Evolutionary conservation across 257 asterid genomes (phyloP).

Genomic region (Linderniella brevidens): DNA sequence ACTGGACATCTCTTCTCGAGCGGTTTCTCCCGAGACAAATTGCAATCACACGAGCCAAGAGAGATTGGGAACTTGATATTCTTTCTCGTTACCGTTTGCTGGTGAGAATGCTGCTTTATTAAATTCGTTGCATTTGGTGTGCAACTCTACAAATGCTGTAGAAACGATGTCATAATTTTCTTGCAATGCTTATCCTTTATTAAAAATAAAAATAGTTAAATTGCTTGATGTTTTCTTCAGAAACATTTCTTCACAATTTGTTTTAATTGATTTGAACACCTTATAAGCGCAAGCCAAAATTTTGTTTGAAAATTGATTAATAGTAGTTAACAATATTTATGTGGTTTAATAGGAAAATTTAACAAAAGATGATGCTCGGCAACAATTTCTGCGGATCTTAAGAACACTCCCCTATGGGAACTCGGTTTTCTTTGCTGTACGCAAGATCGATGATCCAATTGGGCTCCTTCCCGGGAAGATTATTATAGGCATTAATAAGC

Average conservation of each 20-base stretch:
- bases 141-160: conserved; percentile 2
- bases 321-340: conserved; percentile 7
- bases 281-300: not conserved
- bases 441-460: conserved; percentile 97
- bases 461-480: conserved; percentile 95
- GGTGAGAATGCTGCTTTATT: conserved; percentile 30
- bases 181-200: no score
- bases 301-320: not conserved
- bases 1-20: conserved; percentile 90
- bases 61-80: conserved; percentile 91
- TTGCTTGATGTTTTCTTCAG: no score
- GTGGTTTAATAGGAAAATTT: conserved; percentile 57
- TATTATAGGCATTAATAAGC: conserved; percentile 83
- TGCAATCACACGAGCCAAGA: conserved; percentile 85
- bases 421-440: conserved; percentile 96
- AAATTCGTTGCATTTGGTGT: not conserved
- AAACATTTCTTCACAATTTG: no score
- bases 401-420: conserved; percentile 95
- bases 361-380: conserved; percentile 96
- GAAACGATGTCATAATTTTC: not conserved
- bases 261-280: no score
- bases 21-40: conserved; percentile 80
- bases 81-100: conserved; percentile 74
- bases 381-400: conserved; percentile 80
- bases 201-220: no score